phyloP scores from a whole-genome alignment of 345 rosid genomes.

The Sapria himalayana region DNA sequence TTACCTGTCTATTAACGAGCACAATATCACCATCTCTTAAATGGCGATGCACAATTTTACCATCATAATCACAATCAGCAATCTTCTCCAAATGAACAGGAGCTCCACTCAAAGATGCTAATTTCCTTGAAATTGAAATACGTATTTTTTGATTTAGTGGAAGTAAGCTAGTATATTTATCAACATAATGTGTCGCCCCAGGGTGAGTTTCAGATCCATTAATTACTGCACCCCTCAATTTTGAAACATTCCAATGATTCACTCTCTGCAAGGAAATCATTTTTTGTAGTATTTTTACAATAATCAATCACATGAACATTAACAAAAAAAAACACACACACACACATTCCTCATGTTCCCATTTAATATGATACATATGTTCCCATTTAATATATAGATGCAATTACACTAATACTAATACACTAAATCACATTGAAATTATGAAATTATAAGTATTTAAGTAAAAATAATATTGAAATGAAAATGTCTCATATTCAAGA shows the following conservation, averaged over 20 bases:
- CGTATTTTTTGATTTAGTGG: constrained; percentile 33
- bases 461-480: no score
- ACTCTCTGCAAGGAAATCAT: constrained; percentile 40
- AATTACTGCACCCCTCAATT: constrained; percentile 55
- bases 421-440: no score
- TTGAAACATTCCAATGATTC: constrained; percentile 61
- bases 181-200: constrained; percentile 81
- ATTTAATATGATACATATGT: background rate
- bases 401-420: background rate
- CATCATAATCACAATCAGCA: constrained; percentile 42
- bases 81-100: constrained; percentile 34
- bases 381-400: background rate
- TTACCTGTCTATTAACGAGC: constrained; percentile 94
- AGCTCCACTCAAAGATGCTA: constrained; percentile 64
- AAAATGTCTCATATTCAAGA: no score
- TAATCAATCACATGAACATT: background rate
- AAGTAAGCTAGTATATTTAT: constrained; percentile 38
- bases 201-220: constrained; percentile 80
- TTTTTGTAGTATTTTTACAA: constrained; percentile 5
- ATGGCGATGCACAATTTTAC: constrained; percentile 75
- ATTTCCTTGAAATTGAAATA: constrained; percentile 46
- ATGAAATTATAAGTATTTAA: no score
- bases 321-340: background rate
- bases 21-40: constrained; percentile 85
- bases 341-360: background rate